Conservation (phyloP, 2,329 filamentous ascomycete genomes). For the Aspergillus sojae region DNA sequence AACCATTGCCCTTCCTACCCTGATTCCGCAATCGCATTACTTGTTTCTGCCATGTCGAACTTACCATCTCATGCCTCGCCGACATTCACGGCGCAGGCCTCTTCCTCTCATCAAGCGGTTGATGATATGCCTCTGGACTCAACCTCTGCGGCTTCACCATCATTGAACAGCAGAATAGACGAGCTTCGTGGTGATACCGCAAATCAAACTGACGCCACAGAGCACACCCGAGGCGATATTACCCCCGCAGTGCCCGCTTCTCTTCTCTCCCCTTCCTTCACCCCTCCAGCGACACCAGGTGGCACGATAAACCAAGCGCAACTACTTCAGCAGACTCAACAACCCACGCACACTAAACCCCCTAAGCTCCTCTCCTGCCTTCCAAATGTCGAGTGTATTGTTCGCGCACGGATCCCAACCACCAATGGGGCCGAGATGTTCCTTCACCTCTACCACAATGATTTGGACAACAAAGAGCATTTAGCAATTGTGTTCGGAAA, state of each 20-base stretch:
- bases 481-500: conserved; percentile 95
- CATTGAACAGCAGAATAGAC: conserved; percentile 16
- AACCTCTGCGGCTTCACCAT: conserved; percentile 6
- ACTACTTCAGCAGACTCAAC: conserved; percentile 31
- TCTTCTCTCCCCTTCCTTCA: conserved; percentile 57
- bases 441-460: conserved; percentile 90
- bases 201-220: conserved; percentile 23
- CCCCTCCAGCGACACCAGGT: conserved; percentile 49
- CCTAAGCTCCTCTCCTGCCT: conserved; percentile 75
- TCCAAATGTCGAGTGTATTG: conserved; percentile 87
- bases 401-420: conserved; percentile 92
- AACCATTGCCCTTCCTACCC: conserved; percentile 1
- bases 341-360: conserved; percentile 51
- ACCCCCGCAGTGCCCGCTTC: conserved; percentile 55
- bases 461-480: conserved; percentile 92
- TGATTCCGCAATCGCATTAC: conserved; percentile 13
- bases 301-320: conserved; percentile 38
- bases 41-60: conserved; percentile 50
- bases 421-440: conserved; percentile 95
- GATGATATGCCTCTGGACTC: conserved; percentile 29
- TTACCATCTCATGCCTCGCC: conserved; percentile 59
- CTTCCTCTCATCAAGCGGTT: conserved; percentile 24
- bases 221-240: conserved; percentile 31
- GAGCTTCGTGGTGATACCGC: conserved; percentile 20
- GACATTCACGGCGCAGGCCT: conserved; percentile 46